Percentiles rank a stretch among this genome's conserved stretches.
These are phyloP conservation scores for Vigna radiata DNA, from an alignment of 306 rosid species.

Conservation along the genomic window DNA sequence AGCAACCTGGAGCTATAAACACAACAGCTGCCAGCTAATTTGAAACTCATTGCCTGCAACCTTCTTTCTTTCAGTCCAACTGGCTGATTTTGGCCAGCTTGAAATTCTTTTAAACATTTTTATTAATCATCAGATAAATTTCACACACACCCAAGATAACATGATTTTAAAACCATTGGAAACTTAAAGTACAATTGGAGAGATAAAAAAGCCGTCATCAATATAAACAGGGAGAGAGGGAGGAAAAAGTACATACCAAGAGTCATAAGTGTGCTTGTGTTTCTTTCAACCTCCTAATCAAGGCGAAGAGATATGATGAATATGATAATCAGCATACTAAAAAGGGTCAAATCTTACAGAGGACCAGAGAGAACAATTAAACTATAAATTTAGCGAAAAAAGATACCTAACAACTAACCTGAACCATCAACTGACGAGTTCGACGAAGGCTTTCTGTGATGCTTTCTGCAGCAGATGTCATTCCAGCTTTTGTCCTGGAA, in stretches of 20 bases:
- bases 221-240: conserved; percentile 14
- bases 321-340: conserved; percentile 11
- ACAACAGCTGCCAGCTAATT: background rate
- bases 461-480: conserved; percentile 96
- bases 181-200: conserved; percentile 13
- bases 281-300: conserved; percentile 91
- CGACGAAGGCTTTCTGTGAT: conserved; percentile 94
- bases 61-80: conserved; percentile 21
- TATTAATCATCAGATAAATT: conserved; percentile 3
- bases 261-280: conserved; percentile 70
- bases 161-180: background rate
- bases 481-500: conserved; percentile 88
- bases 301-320: conserved; percentile 35
- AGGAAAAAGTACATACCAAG: conserved; percentile 58
- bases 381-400: conserved; percentile 6
- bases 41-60: background rate
- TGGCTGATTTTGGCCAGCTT: conserved; percentile 16
- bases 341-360: conserved; percentile 2
- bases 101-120: conserved; percentile 20
- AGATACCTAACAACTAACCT: conserved; percentile 54
- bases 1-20: conserved; percentile 11
- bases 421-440: conserved; percentile 91
- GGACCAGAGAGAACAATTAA: background rate
- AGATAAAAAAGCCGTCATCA: background rate
- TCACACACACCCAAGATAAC: conserved; percentile 18